Percentiles rank a stretch among this genome's conserved stretches.
Conservation (phyloP, 2,329 filamentous ascomycete genomes). For the Ophiosphaerella narmari region DNA sequence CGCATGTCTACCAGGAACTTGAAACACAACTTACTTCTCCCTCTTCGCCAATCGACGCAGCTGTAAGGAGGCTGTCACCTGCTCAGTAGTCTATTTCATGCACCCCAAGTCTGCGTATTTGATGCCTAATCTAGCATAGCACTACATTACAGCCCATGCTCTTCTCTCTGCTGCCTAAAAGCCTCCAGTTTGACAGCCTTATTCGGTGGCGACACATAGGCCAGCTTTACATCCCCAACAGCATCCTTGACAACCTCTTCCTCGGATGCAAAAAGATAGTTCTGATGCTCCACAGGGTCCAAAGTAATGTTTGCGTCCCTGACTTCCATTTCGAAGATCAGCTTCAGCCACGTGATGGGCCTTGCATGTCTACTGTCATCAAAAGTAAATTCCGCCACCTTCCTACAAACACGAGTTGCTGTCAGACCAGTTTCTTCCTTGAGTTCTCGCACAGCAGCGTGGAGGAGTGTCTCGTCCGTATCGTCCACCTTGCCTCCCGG, state of each 20-base stretch:
- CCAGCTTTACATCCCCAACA: conserved; percentile 31
- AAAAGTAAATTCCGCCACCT: conserved; percentile 47
- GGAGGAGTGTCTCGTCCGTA: conserved; percentile 54
- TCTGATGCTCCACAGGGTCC: conserved; percentile 51
- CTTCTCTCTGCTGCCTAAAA: conserved; percentile 31
- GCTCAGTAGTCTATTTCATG: too few relatives aligned
- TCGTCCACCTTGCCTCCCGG: conserved; percentile 57
- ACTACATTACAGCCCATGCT: too few relatives aligned
- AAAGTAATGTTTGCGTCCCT: conserved; percentile 30
- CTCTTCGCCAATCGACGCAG: too few relatives aligned
- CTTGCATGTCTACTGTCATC: conserved; percentile 16
- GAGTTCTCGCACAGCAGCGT: conserved; percentile 56
- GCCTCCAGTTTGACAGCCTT: conserved; percentile 42
- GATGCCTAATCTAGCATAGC: too few relatives aligned
- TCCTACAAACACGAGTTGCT: conserved; percentile 49
- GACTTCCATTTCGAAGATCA: conserved; percentile 44
- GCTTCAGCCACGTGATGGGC: conserved; percentile 40
- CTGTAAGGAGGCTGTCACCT: not conserved
- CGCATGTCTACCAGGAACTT: not conserved
- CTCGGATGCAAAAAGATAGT: conserved; percentile 47
- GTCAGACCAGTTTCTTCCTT: conserved; percentile 58
- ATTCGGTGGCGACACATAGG: conserved; percentile 38
- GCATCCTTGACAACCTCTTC: conserved; percentile 43
- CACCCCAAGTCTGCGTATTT: too few relatives aligned
- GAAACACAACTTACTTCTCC: conserved; percentile 1